Base-by-base conservation (phyloP, 768 basidiomycete species). In the Serpula lacrymans region DNA sequence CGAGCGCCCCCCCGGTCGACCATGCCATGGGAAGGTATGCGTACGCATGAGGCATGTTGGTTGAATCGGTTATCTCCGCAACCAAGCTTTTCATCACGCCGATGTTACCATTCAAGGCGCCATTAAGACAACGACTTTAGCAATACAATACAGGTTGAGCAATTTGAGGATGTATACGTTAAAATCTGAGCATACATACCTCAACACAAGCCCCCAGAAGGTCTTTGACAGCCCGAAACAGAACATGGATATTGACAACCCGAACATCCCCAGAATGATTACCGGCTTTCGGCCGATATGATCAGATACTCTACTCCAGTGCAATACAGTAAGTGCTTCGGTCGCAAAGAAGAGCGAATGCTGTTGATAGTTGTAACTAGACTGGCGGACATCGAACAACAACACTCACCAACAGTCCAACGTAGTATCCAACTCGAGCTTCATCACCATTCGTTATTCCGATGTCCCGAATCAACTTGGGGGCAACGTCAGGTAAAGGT, bases 61-160 rank as follows among this genome's bases (percentile, higher is more conserved):
- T 60, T 4, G 60, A 23, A 28, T 60, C 59, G 5, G 60, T 73
- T 24, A 76, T 64, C 49, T 76, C 74, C 4, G 61, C 62, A 6
- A 60, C 39, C 61, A 69, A 66, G 34, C 72, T 73, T 45, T 75
- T 75, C 45, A 73, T 63, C 21, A 74, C 62, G 2, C 74, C 71
- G 18, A 71, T 58, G 45, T 76, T 84, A n/a, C 83, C 84, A 47
- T 75, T 74, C 12, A 75, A 53, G 23, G 69, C 70, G 13, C 74
- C 75, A 37, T 63, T 68, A 5, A 75, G 55, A 45, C 68, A 61
- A 11, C 73, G 74, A 49, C 71, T 74, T 23, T 8, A 14, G 20
- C 0, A 7, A 22, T 21, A 22, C 36, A 6, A 48, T 20, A 46
- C 33, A 18, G 9, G 22, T 5, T 26, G 16, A 4, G 16, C 14